These are phyloP conservation scores for Colletotrichum tofieldiae DNA, from an alignment of 2,329 filamentous ascomycete genomes.

Conservation along the genomic window DNA sequence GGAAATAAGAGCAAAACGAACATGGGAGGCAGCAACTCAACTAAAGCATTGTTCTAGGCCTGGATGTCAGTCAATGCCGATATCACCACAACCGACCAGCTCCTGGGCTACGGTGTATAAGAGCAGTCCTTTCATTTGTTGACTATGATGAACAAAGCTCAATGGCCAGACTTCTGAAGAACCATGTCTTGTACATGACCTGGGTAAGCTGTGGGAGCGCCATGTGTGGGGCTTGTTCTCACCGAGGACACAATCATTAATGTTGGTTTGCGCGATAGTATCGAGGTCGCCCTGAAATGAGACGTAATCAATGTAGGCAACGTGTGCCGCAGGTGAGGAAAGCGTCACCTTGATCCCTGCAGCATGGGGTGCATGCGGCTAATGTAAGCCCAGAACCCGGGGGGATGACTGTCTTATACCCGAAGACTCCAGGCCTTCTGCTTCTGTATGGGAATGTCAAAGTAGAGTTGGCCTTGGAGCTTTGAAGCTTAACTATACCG, in stretches of 20 bases:
- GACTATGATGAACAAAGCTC: background rate
- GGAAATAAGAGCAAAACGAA: background rate
- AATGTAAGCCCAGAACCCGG: no score
- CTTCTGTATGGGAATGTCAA: no score
- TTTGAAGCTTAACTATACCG: no score
- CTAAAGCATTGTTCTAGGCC: background rate
- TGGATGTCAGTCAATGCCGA: background rate
- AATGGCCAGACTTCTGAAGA: background rate
- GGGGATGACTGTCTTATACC: no score
- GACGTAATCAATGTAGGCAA: no score
- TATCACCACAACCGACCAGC: background rate
- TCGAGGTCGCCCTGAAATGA: no score
- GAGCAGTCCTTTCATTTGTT: background rate
- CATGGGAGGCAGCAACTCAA: background rate
- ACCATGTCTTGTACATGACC: background rate
- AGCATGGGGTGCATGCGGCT: no score
- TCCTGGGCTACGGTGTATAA: background rate
- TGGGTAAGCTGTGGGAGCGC: no score
- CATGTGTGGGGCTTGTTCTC: no score
- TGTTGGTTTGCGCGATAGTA: background rate
- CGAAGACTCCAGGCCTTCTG: no score
- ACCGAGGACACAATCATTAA: background rate
- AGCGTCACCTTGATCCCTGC: no score
- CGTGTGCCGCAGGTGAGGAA: no score
- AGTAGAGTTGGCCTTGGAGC: background rate